Base-by-base conservation (phyloP, 495 filamentous ascomycete genomes). In the Trichoderma reesei region DNA sequence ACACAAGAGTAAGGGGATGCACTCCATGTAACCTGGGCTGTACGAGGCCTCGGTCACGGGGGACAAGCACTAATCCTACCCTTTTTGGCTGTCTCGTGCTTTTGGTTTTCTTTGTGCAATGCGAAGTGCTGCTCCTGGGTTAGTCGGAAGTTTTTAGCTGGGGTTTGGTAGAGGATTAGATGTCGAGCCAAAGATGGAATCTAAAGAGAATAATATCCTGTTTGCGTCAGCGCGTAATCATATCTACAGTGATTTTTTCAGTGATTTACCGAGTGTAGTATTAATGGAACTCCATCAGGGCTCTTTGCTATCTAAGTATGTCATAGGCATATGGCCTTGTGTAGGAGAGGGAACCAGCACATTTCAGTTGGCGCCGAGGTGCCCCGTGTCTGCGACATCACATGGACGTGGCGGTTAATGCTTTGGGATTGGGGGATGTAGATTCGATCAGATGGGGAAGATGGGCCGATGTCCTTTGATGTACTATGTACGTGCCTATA, bases 101-200 rank as follows among this genome's bases (percentile, higher is more conserved):
- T 26, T 26, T 26, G 9, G 44, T 16, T 48, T 7, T 48, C 44
- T 0, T 48, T 5, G 44, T 48, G 20, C 44, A 26, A 48, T 3
- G 44, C 16, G 44, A 48, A 34, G 14, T 33, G 26, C 51, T 34
- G 14, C 14, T 9, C 34, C 26, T 34, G 34, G 51, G 51, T 56
- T 26, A 56, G 51, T 31, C 14, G 51, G 34, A n/a, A 26, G 3
- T 56, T 56, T 34, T 13, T 16, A 9, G 51, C 33, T 20, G 9
- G 33, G 26, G 10, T 56, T 56, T 56, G 51, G 51, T 56, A 56
- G 51, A 56, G 26, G 34, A 56, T 56, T 56, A 56, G 51, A 56
- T 56, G 31, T 33, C 51, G 34, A 56, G 10, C 51, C 8, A 56
- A 56, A 16, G 31, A 34, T 31, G 20, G 31, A 56, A 56, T 56